phyloP scores from a whole-genome alignment of 495 filamentous ascomycete species.

The Platismatia glauca region DNA sequence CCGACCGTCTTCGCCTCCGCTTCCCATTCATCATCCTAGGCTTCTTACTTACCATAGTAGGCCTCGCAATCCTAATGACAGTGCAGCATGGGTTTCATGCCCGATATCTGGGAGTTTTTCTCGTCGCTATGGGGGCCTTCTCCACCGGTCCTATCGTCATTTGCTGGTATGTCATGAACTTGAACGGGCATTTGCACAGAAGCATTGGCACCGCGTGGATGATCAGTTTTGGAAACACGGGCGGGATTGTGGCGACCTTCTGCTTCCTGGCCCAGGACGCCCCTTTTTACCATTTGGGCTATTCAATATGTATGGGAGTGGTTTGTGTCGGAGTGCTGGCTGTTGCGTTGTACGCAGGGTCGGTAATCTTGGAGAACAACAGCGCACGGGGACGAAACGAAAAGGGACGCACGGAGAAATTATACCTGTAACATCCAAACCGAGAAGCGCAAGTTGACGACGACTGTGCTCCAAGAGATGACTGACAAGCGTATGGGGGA shows the following conservation, averaged over 20 bases:
- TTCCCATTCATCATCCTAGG: conserved; percentile 44
- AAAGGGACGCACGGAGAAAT: not conserved
- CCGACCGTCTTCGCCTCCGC: conserved; percentile 51
- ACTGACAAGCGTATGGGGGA: too few relatives aligned
- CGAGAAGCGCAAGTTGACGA: not conserved
- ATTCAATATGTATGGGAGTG: conserved; percentile 24
- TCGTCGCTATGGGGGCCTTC: conserved; percentile 26
- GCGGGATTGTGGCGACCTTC: conserved; percentile 34
- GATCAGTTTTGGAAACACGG: conserved; percentile 31
- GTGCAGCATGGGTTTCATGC: conserved; percentile 42
- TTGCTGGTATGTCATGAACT: conserved; percentile 32
- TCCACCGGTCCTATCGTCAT: conserved; percentile 26
- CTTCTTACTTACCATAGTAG: conserved; percentile 42
- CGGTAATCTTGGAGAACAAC: conserved; percentile 27
- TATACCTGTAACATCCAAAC: not conserved
- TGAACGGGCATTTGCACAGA: conserved; percentile 27
- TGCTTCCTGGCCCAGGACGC: conserved; percentile 31
- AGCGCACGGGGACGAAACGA: not conserved
- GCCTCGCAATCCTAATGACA: conserved; percentile 52
- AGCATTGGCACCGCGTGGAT: conserved; percentile 29
- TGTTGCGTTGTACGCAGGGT: conserved; percentile 11
- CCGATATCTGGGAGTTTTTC: conserved; percentile 41
- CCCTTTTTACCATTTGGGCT: conserved; percentile 32
- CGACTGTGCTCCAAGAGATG: too few relatives aligned
- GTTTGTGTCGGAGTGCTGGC: conserved; percentile 20